Evolutionary conservation across 108 stramenopile genomes (phyloP), one percentile per base, ranked within the genome.

Genomic region (Nitzschia sp.): DNA sequence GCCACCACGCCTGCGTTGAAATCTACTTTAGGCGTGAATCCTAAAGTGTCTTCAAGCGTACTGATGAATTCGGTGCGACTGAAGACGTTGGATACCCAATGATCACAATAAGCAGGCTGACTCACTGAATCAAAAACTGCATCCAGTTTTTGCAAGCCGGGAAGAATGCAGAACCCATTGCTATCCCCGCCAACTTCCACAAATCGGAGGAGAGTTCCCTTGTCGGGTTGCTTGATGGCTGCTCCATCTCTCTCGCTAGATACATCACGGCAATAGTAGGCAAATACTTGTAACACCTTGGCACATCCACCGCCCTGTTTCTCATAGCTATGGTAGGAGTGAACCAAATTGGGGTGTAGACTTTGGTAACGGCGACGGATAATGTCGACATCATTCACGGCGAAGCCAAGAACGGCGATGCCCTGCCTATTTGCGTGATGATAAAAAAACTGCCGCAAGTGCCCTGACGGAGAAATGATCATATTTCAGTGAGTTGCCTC

Each of bases 1-100:
- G 94, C 94, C 0, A 95, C 91, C 11, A 92, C 94, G 1, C 91
- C 94, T 1, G 94, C 94, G 79, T 95, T 95, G 74, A 95, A 95
- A 79, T 95, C 94, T 30, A 81, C 80, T 76, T 88, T 93, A 27
- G 91, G 83, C 0, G 81, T 80, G 63, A 95, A 95, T 8, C 80
- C 83, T 0, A 95, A 71, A 0, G 87, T 87, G 48, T 95, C 94
- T 28, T 90, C 66, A 17, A 95, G 74, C 5, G 88, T 93, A 27
- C 80, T 80, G 1, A 95, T 72, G 59, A 92, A 95, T 36, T 89
- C 90, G 15, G 86, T 87, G 28, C 94, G 73, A 48, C 78, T 79
- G 29, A 80, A 48, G 6, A 94, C 91, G 59, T 80, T 82, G 21
- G 67, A 81, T 13, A 79, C 94, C 94, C 94, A 95, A 66, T 95